Evolutionary conservation across 306 rosid genomes (phyloP).

Genomic region (Vigna reflexopilosa): DNA sequence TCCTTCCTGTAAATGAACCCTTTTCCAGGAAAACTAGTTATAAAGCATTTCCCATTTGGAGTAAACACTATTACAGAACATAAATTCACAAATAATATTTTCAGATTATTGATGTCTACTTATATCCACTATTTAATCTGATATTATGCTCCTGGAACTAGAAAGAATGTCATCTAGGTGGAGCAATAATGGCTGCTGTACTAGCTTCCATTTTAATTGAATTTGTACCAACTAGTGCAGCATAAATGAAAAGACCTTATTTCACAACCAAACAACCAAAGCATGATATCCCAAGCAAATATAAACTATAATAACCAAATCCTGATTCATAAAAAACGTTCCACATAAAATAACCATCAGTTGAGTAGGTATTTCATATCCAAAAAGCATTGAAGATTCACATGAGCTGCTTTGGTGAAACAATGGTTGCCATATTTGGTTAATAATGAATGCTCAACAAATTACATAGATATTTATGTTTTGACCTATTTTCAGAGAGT

Average conservation of each 20-base stretch:
- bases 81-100: not conserved
- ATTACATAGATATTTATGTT: not conserved
- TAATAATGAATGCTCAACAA: conserved; percentile 7
- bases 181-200: not conserved
- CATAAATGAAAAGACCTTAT: conserved; percentile 2
- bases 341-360: not conserved
- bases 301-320: not conserved
- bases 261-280: conserved; percentile 34
- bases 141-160: not conserved
- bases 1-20: not conserved
- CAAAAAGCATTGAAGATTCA: conserved; percentile 5
- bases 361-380: conserved; percentile 24
- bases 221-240: conserved; percentile 18
- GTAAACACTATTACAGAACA: not conserved
- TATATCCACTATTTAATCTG: not conserved
- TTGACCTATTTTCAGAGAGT: conserved; percentile 25
- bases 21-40: not conserved
- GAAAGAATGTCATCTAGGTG: conserved; percentile 12
- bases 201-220: conserved; percentile 36
- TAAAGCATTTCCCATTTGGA: not conserved
- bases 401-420: conserved; percentile 7
- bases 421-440: conserved; percentile 11
- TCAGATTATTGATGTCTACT: not conserved
- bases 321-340: conserved; percentile 20
- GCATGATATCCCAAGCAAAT: conserved; percentile 27